Evolutionary conservation across 805 yeast species (phyloP).

Genomic region (Candida endomychidarum): DNA sequence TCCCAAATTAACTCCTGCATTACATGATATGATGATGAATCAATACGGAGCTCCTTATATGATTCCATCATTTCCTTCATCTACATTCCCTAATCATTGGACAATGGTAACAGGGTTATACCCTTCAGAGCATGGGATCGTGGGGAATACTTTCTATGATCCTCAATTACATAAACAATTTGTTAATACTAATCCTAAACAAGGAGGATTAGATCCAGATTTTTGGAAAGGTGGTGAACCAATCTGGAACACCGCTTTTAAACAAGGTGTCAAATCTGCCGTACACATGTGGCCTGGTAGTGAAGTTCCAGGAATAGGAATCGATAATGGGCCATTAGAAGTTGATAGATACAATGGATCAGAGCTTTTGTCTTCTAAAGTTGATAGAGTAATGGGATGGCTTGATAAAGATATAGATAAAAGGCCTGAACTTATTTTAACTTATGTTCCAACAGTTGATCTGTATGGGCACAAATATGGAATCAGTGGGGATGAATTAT

Average conservation of each 20-base stretch:
- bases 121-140: conserved; percentile 84
- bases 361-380: conserved; percentile 59
- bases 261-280: conserved; percentile 62
- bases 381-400: conserved; percentile 61
- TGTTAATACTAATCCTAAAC: conserved; percentile 56
- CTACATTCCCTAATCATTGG: conserved; percentile 93
- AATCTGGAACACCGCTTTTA: conserved; percentile 74
- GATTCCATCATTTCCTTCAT: conserved; percentile 85
- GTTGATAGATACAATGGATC: conserved; percentile 65
- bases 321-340: conserved; percentile 40
- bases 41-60: conserved; percentile 75
- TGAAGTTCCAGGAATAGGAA: conserved; percentile 58
- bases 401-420: conserved; percentile 53
- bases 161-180: conserved; percentile 55
- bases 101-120: conserved; percentile 81
- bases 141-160: conserved; percentile 79
- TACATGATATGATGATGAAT: conserved; percentile 55
- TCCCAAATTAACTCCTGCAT: conserved; percentile 62
- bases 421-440: conserved; percentile 75
- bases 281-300: conserved; percentile 99
- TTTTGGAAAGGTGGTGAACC: conserved; percentile 91
- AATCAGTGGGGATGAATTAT: conserved; percentile 57
- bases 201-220: conserved; percentile 49
- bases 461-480: conserved; percentile 76
- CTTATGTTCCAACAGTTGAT: conserved; percentile 82